Evolutionary conservation across 176 grass and related monocot species (phyloP).

Genomic region (Typha latifolia): DNA sequence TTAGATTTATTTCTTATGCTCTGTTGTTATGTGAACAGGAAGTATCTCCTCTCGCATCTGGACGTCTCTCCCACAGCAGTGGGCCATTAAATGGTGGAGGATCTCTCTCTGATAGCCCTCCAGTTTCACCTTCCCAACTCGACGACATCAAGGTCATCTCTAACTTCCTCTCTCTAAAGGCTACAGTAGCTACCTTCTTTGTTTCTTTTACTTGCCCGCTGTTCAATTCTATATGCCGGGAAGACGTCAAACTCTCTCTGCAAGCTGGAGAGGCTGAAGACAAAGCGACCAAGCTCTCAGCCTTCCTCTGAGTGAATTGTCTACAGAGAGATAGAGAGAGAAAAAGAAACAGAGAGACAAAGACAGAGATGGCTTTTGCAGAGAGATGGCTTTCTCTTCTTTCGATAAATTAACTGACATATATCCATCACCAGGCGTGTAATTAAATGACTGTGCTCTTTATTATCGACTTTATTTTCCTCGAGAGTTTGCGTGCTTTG

Average conservation of each 20-base stretch:
- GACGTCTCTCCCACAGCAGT: slow-evolving; percentile 97
- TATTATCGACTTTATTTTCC: no score
- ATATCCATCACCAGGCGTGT: slow-evolving; percentile 14
- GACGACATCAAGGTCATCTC: slow-evolving; percentile 61
- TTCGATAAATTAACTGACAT: slow-evolving; percentile 30
- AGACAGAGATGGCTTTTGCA: no score
- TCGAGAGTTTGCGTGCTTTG: slow-evolving; percentile 2
- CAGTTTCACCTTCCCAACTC: slow-evolving; percentile 74
- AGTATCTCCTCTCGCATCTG: slow-evolving; percentile 78
- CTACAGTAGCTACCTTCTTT: neutral
- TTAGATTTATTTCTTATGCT: slow-evolving; percentile 4
- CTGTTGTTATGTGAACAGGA: slow-evolving; percentile 24
- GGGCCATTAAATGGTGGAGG: slow-evolving; percentile 77
- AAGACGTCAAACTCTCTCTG: no score
- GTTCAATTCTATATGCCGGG: no score
- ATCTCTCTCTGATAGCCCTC: slow-evolving; percentile 91
- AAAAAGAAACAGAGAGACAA: neutral
- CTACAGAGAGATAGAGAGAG: neutral
- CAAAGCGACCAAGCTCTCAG: no score
- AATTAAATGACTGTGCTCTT: neutral
- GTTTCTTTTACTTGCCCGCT: neutral
- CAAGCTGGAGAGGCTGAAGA: no score
- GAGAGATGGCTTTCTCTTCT: slow-evolving; percentile 31
- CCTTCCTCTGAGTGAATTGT: no score
- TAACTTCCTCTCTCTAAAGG: neutral